Base-by-base conservation (phyloP, 73 alveolate genomes). In the Strombidium stylifer region DNA sequence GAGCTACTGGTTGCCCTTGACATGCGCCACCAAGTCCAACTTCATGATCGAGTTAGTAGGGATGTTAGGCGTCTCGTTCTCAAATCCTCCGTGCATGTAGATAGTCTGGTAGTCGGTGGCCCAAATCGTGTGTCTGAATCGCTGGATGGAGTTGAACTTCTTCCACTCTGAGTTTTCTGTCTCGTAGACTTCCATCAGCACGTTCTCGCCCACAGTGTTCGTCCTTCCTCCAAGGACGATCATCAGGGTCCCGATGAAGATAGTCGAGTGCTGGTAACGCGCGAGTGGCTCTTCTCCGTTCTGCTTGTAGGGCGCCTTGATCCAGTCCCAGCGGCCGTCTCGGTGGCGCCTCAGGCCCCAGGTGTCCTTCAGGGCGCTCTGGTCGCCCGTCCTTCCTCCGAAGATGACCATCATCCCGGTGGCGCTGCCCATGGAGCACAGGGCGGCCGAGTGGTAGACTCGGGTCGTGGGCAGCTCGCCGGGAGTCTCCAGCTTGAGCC, bases 271-370 rank as follows among this genome's bases (percentile, higher is more conserved):
- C 71, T 92, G 86, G 45, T 89, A 92, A 50, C 98, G 81, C n/a
- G 90, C 92, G 2, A 80, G 67, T 0, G 97, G 97, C 36, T 55
- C 79, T 47, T 85, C 86, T 18, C 80, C 59, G 15, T 55, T 95
- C 20, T 79, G 76, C 59, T 89, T 89, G 75, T 90, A 92, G 7
- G 98, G 98, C 7, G 98, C 98, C 16, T 71, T 69, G 32, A 82
- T 93, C 98, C 98, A 92, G 75, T 92, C 98, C 98, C 98, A 92
- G 50, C 91, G 81, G 16, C 97, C 97, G 69, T 92, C 93, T 73
- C 97, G 67, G 64, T 89, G 98, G 52, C 95, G 82, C 72, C 98
- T 86, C n/a, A 92, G 69, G 44, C 98, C 98, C 98, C 97, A 92
- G 18, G 97, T 82, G 71, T 92, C 98, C 55, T 90, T 92, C 46